Base-by-base conservation (phyloP, 108 stramenopile genomes). In the Cylindrotheca closterium region DNA sequence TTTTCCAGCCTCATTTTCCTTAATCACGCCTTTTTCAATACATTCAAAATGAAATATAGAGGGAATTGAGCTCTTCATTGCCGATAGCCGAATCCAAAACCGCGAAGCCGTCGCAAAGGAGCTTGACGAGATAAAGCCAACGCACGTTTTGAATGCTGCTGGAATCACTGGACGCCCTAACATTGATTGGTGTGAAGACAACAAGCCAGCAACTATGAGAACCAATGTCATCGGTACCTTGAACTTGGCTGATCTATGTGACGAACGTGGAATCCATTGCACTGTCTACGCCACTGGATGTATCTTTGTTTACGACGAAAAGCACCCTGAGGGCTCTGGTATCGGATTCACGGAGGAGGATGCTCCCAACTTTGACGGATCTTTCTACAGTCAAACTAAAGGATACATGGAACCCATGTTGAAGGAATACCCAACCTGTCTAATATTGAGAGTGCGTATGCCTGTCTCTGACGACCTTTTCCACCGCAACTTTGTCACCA, bases 121-220 rank as follows among this genome's bases (percentile, higher is more conserved):
- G 62, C 77, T 99, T 33, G 96, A 97, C 65, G 64, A 70, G 37
- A 70, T 91, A 46, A 82, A 93, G 65, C 99, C 99, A 31, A 96
- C 96, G 24, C 96, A 98, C 79, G 96, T 98, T 30, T 81, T 99
- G 66, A 95, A 93, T 74, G 93, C 98, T 17, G 97, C 99, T 27
- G 99, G 99, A 25, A 97, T 99, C 70, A 99, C 99, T n/a, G 99
- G 99, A 63, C 96, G 98, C 25, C 99, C 99, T 47, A 99, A 99
- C 83, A 97, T 99, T 65, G 99, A 99, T 75, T 99, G 99, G 99
- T 99, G 99, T 64, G 99, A 99, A 59, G 87, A 87, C 58, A 81
- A 99, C 80, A 96, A 93, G 67, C 91, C 84, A 21, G 96, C 96
- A 47, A 98, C 97, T 5, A 89, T 99, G 58, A 89, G 98, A 17